phyloP scores from a whole-genome alignment of 2,329 filamentous ascomycete species.

The Dactylella cylindrospora region DNA sequence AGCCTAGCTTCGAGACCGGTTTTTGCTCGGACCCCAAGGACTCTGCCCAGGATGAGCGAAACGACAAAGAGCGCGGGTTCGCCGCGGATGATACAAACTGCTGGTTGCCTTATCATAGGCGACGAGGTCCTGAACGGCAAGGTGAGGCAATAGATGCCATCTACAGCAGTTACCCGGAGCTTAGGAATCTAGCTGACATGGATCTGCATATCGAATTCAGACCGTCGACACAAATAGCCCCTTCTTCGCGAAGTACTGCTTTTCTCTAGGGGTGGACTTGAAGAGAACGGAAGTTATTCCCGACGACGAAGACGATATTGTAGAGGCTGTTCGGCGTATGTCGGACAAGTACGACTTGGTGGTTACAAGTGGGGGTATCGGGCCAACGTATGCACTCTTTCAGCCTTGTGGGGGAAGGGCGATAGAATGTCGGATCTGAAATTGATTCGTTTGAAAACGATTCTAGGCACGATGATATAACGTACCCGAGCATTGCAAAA shows the following conservation, averaged over 20 bases:
- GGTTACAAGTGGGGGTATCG: constrained; percentile 92
- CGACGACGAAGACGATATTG: constrained; percentile 86
- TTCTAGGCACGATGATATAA: constrained; percentile 89
- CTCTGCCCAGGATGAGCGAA: constrained; percentile 10
- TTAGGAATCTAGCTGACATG: neutral
- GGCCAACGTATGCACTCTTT: constrained; percentile 83
- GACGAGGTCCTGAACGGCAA: constrained; percentile 95
- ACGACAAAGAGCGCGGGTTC: neutral
- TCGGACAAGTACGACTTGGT: constrained; percentile 89
- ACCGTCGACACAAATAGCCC: constrained; percentile 61
- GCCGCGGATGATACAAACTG: constrained; percentile 68
- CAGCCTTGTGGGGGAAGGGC: no score
- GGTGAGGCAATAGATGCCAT: constrained; percentile 58
- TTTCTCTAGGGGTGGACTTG: constrained; percentile 66
- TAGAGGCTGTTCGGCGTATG: constrained; percentile 85
- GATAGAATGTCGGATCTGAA: neutral
- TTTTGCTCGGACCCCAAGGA: constrained; percentile 44
- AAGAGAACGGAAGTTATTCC: constrained; percentile 90
- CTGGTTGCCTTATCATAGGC: constrained; percentile 92
- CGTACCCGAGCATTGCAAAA: constrained; percentile 88
- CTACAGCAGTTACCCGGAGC: neutral
- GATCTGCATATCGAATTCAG: no score
- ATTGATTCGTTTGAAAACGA: neutral
- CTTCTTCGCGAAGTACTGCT: constrained; percentile 68
- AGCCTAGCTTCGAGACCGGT: constrained; percentile 54